Conservation (phyloP, 106 monocot genomes). For the Apostasia ramifera region DNA sequence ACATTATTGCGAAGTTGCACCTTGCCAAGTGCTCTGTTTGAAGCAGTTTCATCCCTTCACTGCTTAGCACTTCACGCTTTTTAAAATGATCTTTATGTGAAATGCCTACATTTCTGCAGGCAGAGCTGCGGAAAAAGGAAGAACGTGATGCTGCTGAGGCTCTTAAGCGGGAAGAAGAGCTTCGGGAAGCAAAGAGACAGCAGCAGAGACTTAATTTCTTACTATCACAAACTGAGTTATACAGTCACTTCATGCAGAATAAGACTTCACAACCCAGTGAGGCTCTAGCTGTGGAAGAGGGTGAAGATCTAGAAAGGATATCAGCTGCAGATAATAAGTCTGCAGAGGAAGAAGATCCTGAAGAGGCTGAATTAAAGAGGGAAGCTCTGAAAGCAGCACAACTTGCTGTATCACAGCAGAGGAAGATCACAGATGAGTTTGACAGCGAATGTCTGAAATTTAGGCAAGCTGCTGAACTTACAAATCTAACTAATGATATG, state of each 20-base stretch:
- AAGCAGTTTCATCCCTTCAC: too few species aligned
- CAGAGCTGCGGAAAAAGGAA: conserved; percentile 86
- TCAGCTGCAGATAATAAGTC: conserved; percentile 22
- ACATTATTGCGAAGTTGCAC: too few species aligned
- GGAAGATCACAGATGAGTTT: conserved; percentile 84
- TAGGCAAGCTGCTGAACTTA: conserved; percentile 48
- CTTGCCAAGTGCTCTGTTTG: too few species aligned
- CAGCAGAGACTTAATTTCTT: conserved; percentile 95
- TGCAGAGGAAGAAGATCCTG: conserved; percentile 65
- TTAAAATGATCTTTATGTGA: too few species aligned
- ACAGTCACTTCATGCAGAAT: conserved; percentile 99
- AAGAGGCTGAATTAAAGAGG: conserved; percentile 67
- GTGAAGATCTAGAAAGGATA: conserved; percentile 31
- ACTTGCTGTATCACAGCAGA: conserved; percentile 81
- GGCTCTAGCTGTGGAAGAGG: conserved; percentile 21
- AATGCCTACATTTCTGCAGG: conserved; percentile 26
- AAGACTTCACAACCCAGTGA: conserved; percentile 59
- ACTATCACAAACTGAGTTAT: conserved; percentile 91
- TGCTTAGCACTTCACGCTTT: too few species aligned
- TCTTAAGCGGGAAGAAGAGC: conserved; percentile 91
- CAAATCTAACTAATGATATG: conserved; percentile 35
- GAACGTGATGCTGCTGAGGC: conserved; percentile 94
- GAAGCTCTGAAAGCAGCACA: conserved; percentile 88
- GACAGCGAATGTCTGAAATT: conserved; percentile 74
- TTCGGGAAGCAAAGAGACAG: conserved; percentile 93